phyloP scores from a whole-genome alignment of 2,329 filamentous ascomycete genomes.

The Monilinia polystroma region DNA sequence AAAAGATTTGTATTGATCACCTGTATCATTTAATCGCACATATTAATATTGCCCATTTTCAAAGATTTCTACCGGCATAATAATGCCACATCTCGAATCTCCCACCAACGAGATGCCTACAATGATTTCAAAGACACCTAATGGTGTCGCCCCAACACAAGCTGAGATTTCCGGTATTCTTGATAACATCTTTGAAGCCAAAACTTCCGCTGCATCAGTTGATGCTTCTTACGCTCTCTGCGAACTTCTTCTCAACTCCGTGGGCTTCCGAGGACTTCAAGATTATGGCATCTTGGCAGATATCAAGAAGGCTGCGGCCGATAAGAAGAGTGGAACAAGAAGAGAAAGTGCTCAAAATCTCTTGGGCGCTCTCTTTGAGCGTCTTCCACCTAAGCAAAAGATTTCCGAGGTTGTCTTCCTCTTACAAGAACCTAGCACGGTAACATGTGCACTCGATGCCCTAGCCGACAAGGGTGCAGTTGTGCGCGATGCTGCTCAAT shows the following conservation, averaged over 20 bases:
- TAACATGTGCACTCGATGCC: constrained; percentile 74
- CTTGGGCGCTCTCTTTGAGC: constrained; percentile 89
- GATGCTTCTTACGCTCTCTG: constrained; percentile 65
- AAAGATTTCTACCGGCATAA: constrained; percentile 36
- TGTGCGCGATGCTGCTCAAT: constrained; percentile 88
- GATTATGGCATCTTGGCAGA: constrained; percentile 62
- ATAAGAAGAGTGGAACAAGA: constrained; percentile 88
- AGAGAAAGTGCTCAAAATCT: constrained; percentile 94
- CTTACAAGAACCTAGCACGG: constrained; percentile 72
- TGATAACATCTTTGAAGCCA: constrained; percentile 61
- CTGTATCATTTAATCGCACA: constrained; percentile 24
- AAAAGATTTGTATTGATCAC: constrained; percentile 7
- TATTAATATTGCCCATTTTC: constrained; percentile 26
- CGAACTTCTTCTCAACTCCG: constrained; percentile 62
- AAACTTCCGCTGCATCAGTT: constrained; percentile 55
- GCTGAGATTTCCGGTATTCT: constrained; percentile 66
- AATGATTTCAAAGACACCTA: constrained; percentile 49
- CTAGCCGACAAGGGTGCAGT: constrained; percentile 87
- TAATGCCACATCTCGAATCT: constrained; percentile 50
- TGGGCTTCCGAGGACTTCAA: constrained; percentile 61
- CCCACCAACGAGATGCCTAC: constrained; percentile 45
- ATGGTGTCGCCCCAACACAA: constrained; percentile 51
- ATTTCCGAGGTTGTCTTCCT: constrained; percentile 80
- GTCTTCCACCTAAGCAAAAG: constrained; percentile 74
- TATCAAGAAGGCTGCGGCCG: constrained; percentile 74